Percentiles rank a stretch among this genome's conserved stretches.
Conservation (phyloP, 495 filamentous ascomycete species). For the Cryomyces minteri region DNA sequence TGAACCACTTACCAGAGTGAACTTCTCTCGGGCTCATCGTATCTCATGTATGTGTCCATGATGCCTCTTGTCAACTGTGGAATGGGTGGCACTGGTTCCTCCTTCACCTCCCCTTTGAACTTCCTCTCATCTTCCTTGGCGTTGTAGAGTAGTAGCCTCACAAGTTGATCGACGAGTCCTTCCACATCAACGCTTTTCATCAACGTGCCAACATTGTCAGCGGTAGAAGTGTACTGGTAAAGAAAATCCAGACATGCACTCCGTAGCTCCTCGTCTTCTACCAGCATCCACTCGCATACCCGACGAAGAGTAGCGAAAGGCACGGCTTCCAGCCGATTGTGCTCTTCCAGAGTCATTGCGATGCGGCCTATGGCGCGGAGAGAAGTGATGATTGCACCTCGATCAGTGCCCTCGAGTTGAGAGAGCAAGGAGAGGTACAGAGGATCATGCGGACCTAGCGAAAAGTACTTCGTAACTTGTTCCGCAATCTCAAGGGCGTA, state of each 20-base stretch:
- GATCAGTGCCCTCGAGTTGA: constrained; percentile 55
- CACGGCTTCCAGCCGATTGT: constrained; percentile 58
- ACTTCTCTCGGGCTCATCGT: constrained; percentile 74
- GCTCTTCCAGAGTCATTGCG: constrained; percentile 62
- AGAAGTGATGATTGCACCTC: constrained; percentile 71
- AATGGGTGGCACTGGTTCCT: constrained; percentile 21
- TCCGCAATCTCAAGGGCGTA: constrained; percentile 88
- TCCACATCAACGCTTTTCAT: constrained; percentile 43
- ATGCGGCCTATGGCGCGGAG: constrained; percentile 75
- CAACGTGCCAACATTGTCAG: constrained; percentile 64
- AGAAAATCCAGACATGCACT: constrained; percentile 81
- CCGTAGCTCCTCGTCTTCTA: constrained; percentile 83
- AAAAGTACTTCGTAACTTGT: constrained; percentile 65
- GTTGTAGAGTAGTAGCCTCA: constrained; percentile 53
- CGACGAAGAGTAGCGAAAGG: constrained; percentile 42
- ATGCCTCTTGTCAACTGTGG: constrained; percentile 56
- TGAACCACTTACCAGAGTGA: constrained; percentile 42
- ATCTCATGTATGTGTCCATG: constrained; percentile 50
- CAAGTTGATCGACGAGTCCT: constrained; percentile 53
- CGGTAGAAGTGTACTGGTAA: constrained; percentile 80
- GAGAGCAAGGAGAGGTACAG: constrained; percentile 58
- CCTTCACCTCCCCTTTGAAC: constrained; percentile 2
- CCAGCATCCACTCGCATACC: constrained; percentile 60
- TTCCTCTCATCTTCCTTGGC: constrained; percentile 22
- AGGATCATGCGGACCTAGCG: constrained; percentile 49